Base-by-base conservation (phyloP, 768 basidiomycete genomes). In the Harrya chromipes region DNA sequence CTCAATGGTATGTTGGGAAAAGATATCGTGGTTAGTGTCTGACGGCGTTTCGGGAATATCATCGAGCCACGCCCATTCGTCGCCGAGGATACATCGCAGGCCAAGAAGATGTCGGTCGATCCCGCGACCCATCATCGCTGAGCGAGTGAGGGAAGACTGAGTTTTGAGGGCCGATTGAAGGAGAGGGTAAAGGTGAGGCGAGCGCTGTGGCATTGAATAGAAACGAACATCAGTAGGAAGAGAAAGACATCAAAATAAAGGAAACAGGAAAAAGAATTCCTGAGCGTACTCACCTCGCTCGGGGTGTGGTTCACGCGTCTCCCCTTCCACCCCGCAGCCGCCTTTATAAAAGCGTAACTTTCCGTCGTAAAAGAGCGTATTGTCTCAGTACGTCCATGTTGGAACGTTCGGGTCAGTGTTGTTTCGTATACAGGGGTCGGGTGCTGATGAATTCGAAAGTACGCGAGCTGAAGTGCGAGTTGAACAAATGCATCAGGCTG, bases 341-440 rank as follows among this genome's bases (percentile, higher is more conserved):
- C 53, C 43, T 27, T 49, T 17, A 62, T 14, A 73, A 87, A 94
- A 8, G 74, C 74, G 27, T 88, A 78, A 51, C 86, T 87, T 54
- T 93, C 88, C 17, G 69, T 70, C 43, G 83, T 87, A 38, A 88
- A 73, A 0, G 84, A 79, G 21, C 94, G 81, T 45, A 97, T 83
- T 1, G 90, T 93, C 63, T 97, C 94, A 2, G 94, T 97, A 16
- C 94, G 81, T 14, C 92, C 94, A 54, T 85, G 82, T 52, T 85
- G 74, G 72, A 94, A 94, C 66, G 88, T 78, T 21, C 92, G 81
- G 2, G 94, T 95, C 27, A 94, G 77, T 0, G 85, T 90, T 0
- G 94, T 97, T 69, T 97, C 94, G 65, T 97, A 97, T 7, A 90
- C 92, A 2, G 94, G 90, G 4, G 90, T 90, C 59, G 90, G 85